Evolutionary conservation across 176 grass and related monocot species (phyloP), one percentile per base, ranked within the genome.

Genomic region (Cenchrus fungigraminus): DNA sequence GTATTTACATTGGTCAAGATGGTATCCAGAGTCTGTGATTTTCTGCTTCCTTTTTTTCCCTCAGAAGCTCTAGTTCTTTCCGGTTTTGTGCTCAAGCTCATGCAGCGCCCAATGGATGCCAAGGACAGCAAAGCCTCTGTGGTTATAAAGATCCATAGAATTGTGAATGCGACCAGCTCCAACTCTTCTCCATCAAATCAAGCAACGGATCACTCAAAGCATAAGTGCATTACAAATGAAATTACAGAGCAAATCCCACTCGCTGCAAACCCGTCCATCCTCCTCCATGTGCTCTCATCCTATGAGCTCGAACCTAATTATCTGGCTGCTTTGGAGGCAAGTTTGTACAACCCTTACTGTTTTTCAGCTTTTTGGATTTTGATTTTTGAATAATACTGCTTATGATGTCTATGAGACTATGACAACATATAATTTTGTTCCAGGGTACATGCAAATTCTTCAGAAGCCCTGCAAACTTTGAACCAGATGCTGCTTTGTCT

Each of bases 251-350:
- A 92, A 57, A 84, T 81, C 60, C 88, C 90, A 13, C 76, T 94
- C 42, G 65, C 87, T 12, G 78, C 50, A 17, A 91, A 58, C 57
- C 88, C 88, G 0, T 84, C 90, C 25, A 79, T 95, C 65, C 83
- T 95, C 55, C 86, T 90, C 65, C 83, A 88, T 32, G 20, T 92
- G 58, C 90, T 95, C 34, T 90, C 92, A 42, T 52, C 85, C 12
- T 92, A 84, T 9, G 71, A 74, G 4, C 81, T 95, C 37, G 87
- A 88, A 32, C 79, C 93, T 12, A 79, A 82, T 54, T 90, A 95
- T 79, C 83, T 95, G 67, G 79, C 90, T 71, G 82, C 86, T 58
- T 71, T 95, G 55, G 93, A 95, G 93, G 93, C 77, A 94, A 94
- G 89, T 94, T 16, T 68, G 6, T 49, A 43, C 49, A 60, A 4